Evolutionary conservation across 2,329 filamentous ascomycete genomes (phyloP), one percentile per base, ranked within the genome.

Genomic region (Tolypocladium ophioglossoides): DNA sequence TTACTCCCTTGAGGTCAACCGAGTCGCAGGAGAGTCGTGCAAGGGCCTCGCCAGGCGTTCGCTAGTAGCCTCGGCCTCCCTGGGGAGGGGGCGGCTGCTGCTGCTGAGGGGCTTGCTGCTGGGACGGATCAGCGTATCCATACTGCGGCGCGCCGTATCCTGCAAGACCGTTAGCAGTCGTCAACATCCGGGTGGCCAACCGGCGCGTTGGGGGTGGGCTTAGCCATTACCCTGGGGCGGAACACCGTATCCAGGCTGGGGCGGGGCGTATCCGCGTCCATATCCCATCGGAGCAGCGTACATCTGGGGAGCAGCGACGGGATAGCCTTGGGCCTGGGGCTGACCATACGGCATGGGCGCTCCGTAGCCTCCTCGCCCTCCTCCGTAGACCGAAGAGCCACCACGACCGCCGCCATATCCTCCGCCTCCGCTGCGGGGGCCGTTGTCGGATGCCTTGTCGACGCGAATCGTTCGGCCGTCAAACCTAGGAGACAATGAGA

Each of bases 391-490:
- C 34, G 64, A 62, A 49, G 68, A 66, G 51, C 73, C 70, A 46
- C 69, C 67, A 38, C 72, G 68, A 52, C 68, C 65, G 54, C 70
- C 66, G 37, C 70, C 70, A 39, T 41, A 53, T 14, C 54, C 54
- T 24, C 65, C 66, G 54, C 66, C 68, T 30, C 76, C 72, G 54
- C 74, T 70, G 55, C 83, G 79, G 49, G 83, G 77, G 49, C 83
- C 82, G 61, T 85, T 86, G 72, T 96, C 91, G 55, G 90, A 91
- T 58, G 91, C 94, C 73, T 91, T 95, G 75, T 97, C 92, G 61
- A 99, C 92, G 63, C 92, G 91, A 70, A 99, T 96, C 61, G 83
- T 84, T 64, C 92, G 89, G 60, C 92, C 92, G 72, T 97, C 91
- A 72, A 97, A 96, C 65, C 91, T 95, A 40, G 39, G 27, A 27